Base-by-base conservation (phyloP, 345 rosid species). In the Heritiera littoralis region DNA sequence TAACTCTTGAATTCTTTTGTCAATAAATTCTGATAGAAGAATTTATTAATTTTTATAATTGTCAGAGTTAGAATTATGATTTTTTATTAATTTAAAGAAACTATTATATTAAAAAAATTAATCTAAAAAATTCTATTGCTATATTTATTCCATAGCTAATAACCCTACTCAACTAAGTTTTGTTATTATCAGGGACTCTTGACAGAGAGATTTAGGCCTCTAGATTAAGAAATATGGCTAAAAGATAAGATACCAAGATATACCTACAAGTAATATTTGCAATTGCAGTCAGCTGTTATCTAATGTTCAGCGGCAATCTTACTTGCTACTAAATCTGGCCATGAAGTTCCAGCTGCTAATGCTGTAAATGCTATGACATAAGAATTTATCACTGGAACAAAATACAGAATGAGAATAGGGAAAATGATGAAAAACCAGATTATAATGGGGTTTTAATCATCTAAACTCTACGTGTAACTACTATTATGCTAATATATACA, bases 291-390 rank as follows among this genome's bases (percentile, higher is more conserved):
- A 60, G 98, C 98, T 2, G 98, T 93, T 41, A 83, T 75, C 84
- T 95, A 97, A 69, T 98, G 89, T 74, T 95, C 98, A 56, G 94
- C 97, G 12, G 98, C 98, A 75, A 95, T 95, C 90, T 93, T 93
- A 82, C 98, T 93, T 15, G 98, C 98, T 78, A 95, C 97, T 75
- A 95, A 85, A 80, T 95, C 98, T n/a, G 98, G 98, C 97, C 98
- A 95, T 41, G 98, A 95, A 61, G 98, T 93, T 80, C 98, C 98
- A 81, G 79, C 45, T 18, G 98, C 98, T 71, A 95, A 85, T 52
- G 94, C 98, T n/a, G 98, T 95, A 72, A 95, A 92, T 80, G 98
- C 98, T 81, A 95, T 90, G 84, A 95, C 94, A 84, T 95, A 95
- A 77, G 94, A 84, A 87, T 95, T 89, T 85, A 93, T 86, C 79